phyloP scores from a whole-genome alignment of 1,284 basidiomycete species.

The Ceratorhiza oryzae-sativae region DNA sequence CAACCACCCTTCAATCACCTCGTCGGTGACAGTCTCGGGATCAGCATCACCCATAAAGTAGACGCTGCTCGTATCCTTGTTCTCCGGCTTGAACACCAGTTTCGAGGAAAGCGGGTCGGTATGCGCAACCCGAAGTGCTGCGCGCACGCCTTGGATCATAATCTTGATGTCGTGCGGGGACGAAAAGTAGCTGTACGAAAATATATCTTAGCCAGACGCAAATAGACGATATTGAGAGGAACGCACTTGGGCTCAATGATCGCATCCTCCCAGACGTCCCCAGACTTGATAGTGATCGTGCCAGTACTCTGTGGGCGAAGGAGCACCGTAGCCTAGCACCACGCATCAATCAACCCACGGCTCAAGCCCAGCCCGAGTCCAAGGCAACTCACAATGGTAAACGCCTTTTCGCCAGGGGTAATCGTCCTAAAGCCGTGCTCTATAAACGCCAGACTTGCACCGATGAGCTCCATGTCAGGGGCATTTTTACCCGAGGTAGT shows the following conservation, averaged over 20 bases:
- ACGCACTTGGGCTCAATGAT: conserved; percentile 55
- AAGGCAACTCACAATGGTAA: conserved; percentile 27
- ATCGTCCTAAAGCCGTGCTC: conserved; percentile 45
- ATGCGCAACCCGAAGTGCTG: conserved; percentile 47
- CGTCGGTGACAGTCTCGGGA: conserved; percentile 51
- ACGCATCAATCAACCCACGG: conserved; percentile 14
- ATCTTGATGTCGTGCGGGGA: conserved; percentile 46
- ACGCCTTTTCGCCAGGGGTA: conserved; percentile 42
- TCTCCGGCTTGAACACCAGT: conserved; percentile 48
- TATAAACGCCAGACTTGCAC: conserved; percentile 48
- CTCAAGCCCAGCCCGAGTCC: not conserved
- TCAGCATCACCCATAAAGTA: conserved; percentile 49
- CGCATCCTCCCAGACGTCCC: conserved; percentile 52
- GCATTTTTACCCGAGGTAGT: conserved; percentile 48
- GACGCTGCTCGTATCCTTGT: conserved; percentile 49
- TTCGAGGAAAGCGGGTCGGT: conserved; percentile 47
- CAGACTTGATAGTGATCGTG: conserved; percentile 50
- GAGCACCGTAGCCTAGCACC: conserved; percentile 38
- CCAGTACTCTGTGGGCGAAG: conserved; percentile 49
- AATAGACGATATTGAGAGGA: conserved; percentile 23
- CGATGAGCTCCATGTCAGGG: conserved; percentile 54
- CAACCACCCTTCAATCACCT: conserved; percentile 52
- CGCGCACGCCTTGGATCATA: conserved; percentile 48
- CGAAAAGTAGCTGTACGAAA: conserved; percentile 45
- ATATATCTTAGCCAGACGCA: conserved; percentile 15